Evolutionary conservation across 176 grass and related monocot genomes (phyloP).

Genomic region (Aechmea fasciata): DNA sequence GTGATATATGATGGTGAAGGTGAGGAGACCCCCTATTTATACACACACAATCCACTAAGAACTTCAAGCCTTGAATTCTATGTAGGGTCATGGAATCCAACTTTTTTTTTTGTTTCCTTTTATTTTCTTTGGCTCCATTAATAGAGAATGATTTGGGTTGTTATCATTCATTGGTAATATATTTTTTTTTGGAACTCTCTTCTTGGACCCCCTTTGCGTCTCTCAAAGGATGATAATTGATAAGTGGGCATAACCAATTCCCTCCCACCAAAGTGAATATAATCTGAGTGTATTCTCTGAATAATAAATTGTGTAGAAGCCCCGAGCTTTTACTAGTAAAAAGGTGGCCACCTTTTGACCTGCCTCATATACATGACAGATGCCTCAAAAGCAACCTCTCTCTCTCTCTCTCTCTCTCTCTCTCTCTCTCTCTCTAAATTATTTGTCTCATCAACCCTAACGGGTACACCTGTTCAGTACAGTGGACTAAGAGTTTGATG

Average conservation of each 20-base stretch:
- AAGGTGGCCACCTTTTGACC: conserved; percentile 37
- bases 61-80: conserved; percentile 7
- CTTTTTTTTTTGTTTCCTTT: conserved; percentile 11
- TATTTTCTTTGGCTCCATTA: neutral
- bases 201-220: neutral
- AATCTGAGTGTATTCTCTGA: conserved; percentile 31
- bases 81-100: conserved; percentile 28
- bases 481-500: too few species aligned
- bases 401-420: too few species aligned
- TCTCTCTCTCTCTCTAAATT: too few species aligned
- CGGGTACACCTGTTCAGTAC: too few species aligned
- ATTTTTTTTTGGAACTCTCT: conserved; percentile 13
- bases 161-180: neutral
- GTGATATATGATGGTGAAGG: conserved; percentile 9
- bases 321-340: neutral
- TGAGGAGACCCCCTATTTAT: conserved; percentile 24
- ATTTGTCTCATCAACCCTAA: too few species aligned
- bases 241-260: neutral
- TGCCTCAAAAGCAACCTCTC: too few species aligned
- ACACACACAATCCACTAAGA: conserved; percentile 14
- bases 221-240: neutral
- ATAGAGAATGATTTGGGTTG: neutral
- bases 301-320: conserved; percentile 28
- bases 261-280: conserved; percentile 10
- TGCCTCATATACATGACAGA: too few species aligned